Evolutionary conservation across 2,329 filamentous ascomycete genomes (phyloP), one percentile per base, ranked within the genome.

Genomic region (Penicillium aurantiogriseum): DNA sequence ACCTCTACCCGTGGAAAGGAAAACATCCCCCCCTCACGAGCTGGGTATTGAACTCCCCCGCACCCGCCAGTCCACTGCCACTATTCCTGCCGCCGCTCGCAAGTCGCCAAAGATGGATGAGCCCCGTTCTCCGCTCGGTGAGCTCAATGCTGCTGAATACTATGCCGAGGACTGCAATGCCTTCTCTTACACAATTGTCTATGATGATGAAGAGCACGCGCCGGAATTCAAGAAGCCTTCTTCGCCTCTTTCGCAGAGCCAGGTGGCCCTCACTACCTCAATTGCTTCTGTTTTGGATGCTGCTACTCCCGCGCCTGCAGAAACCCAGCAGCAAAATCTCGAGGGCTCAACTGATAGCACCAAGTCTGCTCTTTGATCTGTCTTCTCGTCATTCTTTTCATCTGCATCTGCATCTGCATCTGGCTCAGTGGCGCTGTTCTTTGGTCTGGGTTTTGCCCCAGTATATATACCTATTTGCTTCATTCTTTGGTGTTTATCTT

Each of bases 1-100:
- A 19, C 52, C 8, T 84, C 90, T 63, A 83, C 84, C 45, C 81
- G 85, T 33, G 90, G 91, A 69, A 99, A 99, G 80, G 93, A 99
- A 79, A 99, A 99, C 70, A 86, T 96, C 19, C 90, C 93, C 5
- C 93, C 93, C n/a, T 2, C 72, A 70, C 8, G 75, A 77, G 39
- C 51, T 72, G n/a, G 86, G 89, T 45, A 74, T 88, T 39, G 85
- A 83, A 29, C 83, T 88, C 68, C 86, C 84, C 10, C 65, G 66
- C 31, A 60, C 69, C 19, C 56, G 68, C 27, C 60, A 67, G 54
- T 62, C 50, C 1, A 38, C 43, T 38, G 49, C 63, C 9, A 50
- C 65, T 11, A 55, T 64, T 23, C 62, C 69, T 9, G 54, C 66
- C 5, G 65, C 69, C 17, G 66, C 67, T 13, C 71, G 74, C 36